These are phyloP conservation scores for Ramularia endophylla DNA, from an alignment of 2,329 filamentous ascomycete genomes.

Conservation along the genomic window DNA sequence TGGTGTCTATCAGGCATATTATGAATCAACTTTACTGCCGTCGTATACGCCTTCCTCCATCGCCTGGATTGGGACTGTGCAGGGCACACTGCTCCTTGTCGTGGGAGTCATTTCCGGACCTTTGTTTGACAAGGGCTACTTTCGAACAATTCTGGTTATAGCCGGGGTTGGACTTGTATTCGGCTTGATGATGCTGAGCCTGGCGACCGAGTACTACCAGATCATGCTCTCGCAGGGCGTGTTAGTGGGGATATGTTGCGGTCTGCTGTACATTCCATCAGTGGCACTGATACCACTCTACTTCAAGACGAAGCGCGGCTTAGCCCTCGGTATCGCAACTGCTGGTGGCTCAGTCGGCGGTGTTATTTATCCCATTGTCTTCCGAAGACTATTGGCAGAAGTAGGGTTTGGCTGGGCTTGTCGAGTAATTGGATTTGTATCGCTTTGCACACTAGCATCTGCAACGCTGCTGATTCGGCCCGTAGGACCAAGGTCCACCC, in stretches of 20 bases:
- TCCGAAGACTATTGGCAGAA: constrained; percentile 42
- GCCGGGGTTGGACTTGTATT: constrained; percentile 39
- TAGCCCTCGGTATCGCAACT: constrained; percentile 43
- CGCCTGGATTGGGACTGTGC: constrained; percentile 47
- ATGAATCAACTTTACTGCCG: constrained; percentile 32
- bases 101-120: constrained; percentile 46
- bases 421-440: constrained; percentile 46
- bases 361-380: constrained; percentile 46
- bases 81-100: constrained; percentile 45
- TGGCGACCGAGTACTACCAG: constrained; percentile 45
- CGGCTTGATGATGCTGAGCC: constrained; percentile 46
- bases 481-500: no score
- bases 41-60: constrained; percentile 25
- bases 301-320: constrained; percentile 42
- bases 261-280: constrained; percentile 53
- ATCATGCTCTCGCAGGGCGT: constrained; percentile 48
- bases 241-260: constrained; percentile 33
- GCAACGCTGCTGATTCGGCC: background rate
- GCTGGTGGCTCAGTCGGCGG: constrained; percentile 47
- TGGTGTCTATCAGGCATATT: constrained; percentile 43
- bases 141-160: constrained; percentile 36
- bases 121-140: constrained; percentile 45
- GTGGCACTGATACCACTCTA: constrained; percentile 40
- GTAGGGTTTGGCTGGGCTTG: constrained; percentile 47
- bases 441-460: constrained; percentile 26